Conservation (phyloP, 139 green algal species). For the Deuterostichococcus epilithicus region DNA sequence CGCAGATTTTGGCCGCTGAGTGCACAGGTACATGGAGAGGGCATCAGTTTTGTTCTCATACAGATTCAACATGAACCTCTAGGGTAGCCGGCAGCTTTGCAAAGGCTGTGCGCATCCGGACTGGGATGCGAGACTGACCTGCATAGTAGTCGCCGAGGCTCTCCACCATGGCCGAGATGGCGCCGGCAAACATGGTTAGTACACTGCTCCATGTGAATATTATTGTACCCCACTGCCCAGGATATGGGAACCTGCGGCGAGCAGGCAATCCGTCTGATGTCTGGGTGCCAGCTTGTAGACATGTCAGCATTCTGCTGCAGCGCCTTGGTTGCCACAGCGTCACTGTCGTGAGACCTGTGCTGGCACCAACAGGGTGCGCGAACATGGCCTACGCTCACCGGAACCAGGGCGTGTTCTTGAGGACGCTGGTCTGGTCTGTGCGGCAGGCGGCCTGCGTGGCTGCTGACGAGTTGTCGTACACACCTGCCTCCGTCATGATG, state of each 20-base stretch:
- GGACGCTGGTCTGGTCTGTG: conserved; percentile 35
- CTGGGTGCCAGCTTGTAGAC: too few species aligned
- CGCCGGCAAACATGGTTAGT: conserved; percentile 54
- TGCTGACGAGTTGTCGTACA: conserved; percentile 32
- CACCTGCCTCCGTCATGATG: conserved; percentile 43
- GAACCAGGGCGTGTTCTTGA: conserved; percentile 51
- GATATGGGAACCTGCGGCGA: conserved; percentile 32
- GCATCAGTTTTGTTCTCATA: background rate
- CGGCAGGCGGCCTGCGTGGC: conserved; percentile 23
- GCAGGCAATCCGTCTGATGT: too few species aligned
- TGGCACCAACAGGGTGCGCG: too few species aligned
- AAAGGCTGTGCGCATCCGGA: conserved; percentile 3
- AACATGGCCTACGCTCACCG: too few species aligned
- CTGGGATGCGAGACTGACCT: background rate
- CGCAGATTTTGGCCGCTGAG: conserved; percentile 21
- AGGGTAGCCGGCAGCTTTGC: background rate
- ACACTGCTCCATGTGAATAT: conserved; percentile 39
- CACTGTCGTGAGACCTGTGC: too few species aligned
- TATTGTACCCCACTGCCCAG: conserved; percentile 53
- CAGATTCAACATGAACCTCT: background rate
- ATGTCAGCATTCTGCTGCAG: too few species aligned
- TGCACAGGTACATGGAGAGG: background rate
- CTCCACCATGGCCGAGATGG: conserved; percentile 58
- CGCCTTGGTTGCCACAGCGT: too few species aligned
- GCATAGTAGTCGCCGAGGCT: conserved; percentile 57